Conservation (phyloP, 495 filamentous ascomycete species). For the Trichoderma virens region DNA sequence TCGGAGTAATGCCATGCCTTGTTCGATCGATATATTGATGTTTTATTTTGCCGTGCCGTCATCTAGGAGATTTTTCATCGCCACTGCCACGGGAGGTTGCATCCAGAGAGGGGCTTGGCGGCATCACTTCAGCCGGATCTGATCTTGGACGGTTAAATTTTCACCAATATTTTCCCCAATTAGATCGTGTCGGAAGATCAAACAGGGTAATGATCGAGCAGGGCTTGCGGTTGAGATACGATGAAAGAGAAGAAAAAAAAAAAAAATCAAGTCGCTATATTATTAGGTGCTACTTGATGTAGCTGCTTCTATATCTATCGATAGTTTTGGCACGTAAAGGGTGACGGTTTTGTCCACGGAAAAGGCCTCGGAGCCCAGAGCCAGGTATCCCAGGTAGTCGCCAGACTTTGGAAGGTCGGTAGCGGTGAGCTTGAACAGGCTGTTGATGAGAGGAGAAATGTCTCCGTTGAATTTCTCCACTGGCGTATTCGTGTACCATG, state of each 20-base stretch:
- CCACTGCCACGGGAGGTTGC: not conserved
- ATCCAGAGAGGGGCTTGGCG: not conserved
- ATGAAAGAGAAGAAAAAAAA: not conserved
- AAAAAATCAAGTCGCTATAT: not conserved
- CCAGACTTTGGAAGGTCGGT: constrained; percentile 17
- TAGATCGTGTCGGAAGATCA: not conserved
- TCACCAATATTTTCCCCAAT: not conserved
- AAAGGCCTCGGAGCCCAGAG: constrained; percentile 33
- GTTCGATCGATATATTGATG: constrained; percentile 2
- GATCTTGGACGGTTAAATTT: not conserved
- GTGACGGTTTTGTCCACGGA: constrained; percentile 24
- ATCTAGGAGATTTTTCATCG: not conserved
- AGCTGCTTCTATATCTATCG: constrained; percentile 22
- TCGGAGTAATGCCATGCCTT: not conserved
- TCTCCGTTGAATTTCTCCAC: constrained; percentile 28
- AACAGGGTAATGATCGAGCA: not conserved
- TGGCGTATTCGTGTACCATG: constrained; percentile 23
- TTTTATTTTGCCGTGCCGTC: not conserved
- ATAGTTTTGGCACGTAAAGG: constrained; percentile 26
- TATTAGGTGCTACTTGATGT: not conserved
- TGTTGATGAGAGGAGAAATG: constrained; percentile 28
- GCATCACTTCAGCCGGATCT: not conserved
- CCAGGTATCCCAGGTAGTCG: constrained; percentile 31
- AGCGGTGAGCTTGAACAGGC: constrained; percentile 18
- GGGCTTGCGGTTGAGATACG: not conserved